These are phyloP conservation scores for Eucalyptus virginea DNA, from an alignment of 345 rosid species.

Conservation along the genomic window DNA sequence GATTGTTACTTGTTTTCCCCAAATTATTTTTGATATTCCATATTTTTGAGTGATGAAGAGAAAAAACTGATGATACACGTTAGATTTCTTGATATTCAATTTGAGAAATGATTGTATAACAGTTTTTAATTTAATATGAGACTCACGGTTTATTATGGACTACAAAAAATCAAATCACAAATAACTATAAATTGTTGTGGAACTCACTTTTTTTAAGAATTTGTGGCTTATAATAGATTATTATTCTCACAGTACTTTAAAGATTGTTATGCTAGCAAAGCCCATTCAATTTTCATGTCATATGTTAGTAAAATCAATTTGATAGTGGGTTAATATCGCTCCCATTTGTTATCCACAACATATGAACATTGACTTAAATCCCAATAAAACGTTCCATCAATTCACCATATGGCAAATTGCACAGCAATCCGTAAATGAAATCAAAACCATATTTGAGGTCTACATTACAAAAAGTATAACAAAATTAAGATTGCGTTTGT, in stretches of 20 bases:
- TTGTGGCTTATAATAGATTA: too few relatives aligned
- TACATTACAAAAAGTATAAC: too few relatives aligned
- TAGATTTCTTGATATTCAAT: too few relatives aligned
- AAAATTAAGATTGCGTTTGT: too few relatives aligned
- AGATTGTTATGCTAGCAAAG: fast-evolving
- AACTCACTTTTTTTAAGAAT: too few relatives aligned
- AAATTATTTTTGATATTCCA: background rate
- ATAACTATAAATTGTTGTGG: too few relatives aligned
- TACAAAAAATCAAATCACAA: too few relatives aligned
- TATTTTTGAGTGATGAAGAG: background rate
- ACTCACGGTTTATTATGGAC: fast-evolving
- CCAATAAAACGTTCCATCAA: background rate
- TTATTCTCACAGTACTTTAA: fast-evolving
- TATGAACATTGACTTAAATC: background rate
- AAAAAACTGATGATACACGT: fast-evolving
- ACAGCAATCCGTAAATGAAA: background rate
- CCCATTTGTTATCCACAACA: background rate
- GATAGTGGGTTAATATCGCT: background rate
- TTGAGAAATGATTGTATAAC: too few relatives aligned
- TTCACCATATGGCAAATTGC: background rate
- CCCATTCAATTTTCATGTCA: too few relatives aligned
- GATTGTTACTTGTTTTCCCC: background rate
- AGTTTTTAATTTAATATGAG: fast-evolving
- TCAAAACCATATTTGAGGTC: background rate
- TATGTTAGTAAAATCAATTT: fast-evolving